A percentile compares a stretch with the other conserved stretches of the same genome.
phyloP scores from a whole-genome alignment of 208 protist genomes.

The Acanthamoeba castellanii region DNA sequence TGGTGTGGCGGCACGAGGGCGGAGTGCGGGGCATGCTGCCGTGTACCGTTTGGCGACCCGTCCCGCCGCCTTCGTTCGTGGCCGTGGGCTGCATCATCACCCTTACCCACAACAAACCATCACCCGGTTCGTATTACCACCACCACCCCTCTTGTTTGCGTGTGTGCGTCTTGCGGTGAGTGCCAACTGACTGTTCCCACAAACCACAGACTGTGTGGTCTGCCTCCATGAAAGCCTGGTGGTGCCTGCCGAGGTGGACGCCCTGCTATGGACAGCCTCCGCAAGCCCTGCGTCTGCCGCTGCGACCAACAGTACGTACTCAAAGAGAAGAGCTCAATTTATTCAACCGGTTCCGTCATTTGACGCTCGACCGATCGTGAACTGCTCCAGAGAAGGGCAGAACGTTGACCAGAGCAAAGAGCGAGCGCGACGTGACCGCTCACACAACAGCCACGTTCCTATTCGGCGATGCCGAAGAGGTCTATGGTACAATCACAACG shows the following conservation, averaged over 20 bases:
- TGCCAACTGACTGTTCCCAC: background rate
- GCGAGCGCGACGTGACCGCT: no score
- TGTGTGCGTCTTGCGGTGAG: background rate
- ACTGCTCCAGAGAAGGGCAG: no score
- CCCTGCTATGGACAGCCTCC: background rate
- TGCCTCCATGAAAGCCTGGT: conserved; percentile 18
- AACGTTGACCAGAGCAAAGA: no score
- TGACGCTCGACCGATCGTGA: no score
- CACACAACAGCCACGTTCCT: no score
- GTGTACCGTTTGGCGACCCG: conserved; percentile 7
- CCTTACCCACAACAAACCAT: conserved; percentile 6
- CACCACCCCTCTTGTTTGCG: background rate
- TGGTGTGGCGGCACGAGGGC: conserved; percentile 45
- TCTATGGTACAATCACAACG: background rate
- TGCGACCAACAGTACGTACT: background rate
- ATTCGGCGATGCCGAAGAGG: background rate
- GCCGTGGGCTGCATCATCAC: conserved; percentile 11
- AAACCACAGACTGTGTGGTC: background rate
- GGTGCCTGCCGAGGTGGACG: background rate
- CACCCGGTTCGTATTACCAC: background rate
- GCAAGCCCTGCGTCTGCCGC: background rate
- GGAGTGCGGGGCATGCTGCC: conserved; percentile 35
- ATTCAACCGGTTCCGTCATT: no score
- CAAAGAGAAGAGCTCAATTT: no score
- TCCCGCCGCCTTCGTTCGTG: conserved; percentile 6